Percentiles rank a stretch among this genome's conserved stretches.
Evolutionary conservation across 1,284 basidiomycete genomes (phyloP).

Genomic region (Microbotryum intermedium): DNA sequence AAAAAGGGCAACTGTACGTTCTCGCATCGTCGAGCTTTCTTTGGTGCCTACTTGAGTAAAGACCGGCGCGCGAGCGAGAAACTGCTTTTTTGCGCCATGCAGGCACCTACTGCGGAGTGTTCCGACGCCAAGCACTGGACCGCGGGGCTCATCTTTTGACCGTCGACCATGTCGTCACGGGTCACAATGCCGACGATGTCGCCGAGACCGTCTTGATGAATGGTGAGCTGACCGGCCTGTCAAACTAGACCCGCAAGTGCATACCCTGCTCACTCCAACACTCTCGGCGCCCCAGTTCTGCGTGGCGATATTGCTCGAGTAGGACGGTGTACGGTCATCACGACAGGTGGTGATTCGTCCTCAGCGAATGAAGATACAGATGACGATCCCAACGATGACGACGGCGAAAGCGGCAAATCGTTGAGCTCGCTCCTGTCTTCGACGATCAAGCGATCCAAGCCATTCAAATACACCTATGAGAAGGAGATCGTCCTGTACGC

Average conservation of each 20-base stretch:
- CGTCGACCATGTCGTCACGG: slow-evolving; percentile 97
- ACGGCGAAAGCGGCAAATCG: slow-evolving; percentile 10
- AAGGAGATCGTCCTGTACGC: slow-evolving; percentile 94
- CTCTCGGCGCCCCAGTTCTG: slow-evolving; percentile 57
- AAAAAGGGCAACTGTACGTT: slow-evolving; percentile 82
- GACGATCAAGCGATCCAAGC: slow-evolving; percentile 92
- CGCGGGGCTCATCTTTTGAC: slow-evolving; percentile 78
- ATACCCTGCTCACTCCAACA: not conserved
- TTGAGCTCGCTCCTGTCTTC: slow-evolving; percentile 43
- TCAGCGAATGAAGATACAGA: not conserved
- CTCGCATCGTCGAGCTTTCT: not conserved
- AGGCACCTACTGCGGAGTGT: slow-evolving; percentile 94
- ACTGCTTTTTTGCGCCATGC: not conserved
- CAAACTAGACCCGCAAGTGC: not conserved
- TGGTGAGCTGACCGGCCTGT: slow-evolving; percentile 50
- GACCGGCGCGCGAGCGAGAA: not conserved
- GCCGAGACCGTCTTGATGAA: slow-evolving; percentile 99
- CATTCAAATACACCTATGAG: slow-evolving; percentile 97
- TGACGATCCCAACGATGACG: slow-evolving; percentile 23
- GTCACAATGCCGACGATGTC: slow-evolving; percentile 98
- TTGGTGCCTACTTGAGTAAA: not conserved
- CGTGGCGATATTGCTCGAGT: slow-evolving; percentile 92
- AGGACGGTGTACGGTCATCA: slow-evolving; percentile 86
- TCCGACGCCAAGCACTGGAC: slow-evolving; percentile 90
- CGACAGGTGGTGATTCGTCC: slow-evolving; percentile 58